phyloP scores from a whole-genome alignment of 1,139 yeast genomes.

The Kodamaea suecica region DNA sequence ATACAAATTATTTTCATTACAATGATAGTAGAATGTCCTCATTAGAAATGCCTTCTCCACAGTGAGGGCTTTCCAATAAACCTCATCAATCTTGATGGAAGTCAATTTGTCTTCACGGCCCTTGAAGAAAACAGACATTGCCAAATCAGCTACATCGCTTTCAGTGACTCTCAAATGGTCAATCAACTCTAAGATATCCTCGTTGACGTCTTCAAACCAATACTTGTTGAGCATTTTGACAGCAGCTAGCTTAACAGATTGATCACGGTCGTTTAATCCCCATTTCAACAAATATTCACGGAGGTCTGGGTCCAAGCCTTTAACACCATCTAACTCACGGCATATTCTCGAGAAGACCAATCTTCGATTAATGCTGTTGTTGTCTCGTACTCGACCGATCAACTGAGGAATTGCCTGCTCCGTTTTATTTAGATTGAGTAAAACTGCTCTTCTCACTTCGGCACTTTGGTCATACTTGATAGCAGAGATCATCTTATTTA shows the following conservation, averaged over 20 bases:
- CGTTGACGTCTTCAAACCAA: constrained; percentile 71
- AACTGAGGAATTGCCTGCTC: constrained; percentile 54
- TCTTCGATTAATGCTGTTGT: constrained; percentile 67
- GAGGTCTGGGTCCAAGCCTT: constrained; percentile 53
- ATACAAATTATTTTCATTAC: constrained; percentile 49
- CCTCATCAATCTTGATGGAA: constrained; percentile 53
- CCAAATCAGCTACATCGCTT: constrained; percentile 62
- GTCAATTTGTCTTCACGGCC: constrained; percentile 60
- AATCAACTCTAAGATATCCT: constrained; percentile 68
- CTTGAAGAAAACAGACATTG: constrained; percentile 61
- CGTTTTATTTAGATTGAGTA: constrained; percentile 63
- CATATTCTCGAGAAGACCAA: constrained; percentile 67
- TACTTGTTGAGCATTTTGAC: constrained; percentile 60
- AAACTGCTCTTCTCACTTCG: constrained; percentile 85
- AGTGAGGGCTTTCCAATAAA: constrained; percentile 67
- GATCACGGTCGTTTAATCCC: constrained; percentile 89
- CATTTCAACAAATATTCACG: constrained; percentile 70
- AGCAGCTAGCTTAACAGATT: constrained; percentile 69
- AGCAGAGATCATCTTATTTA: constrained; percentile 49
- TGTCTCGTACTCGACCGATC: constrained; percentile 81
- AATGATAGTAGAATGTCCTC: constrained; percentile 63
- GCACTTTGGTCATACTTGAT: constrained; percentile 79
- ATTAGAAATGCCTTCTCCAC: constrained; percentile 75
- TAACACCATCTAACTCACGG: constrained; percentile 66
- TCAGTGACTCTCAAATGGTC: constrained; percentile 68